These are phyloP conservation scores for Coniferiporia weirii DNA, from an alignment of 1,284 basidiomycete genomes.

Conservation along the genomic window DNA sequence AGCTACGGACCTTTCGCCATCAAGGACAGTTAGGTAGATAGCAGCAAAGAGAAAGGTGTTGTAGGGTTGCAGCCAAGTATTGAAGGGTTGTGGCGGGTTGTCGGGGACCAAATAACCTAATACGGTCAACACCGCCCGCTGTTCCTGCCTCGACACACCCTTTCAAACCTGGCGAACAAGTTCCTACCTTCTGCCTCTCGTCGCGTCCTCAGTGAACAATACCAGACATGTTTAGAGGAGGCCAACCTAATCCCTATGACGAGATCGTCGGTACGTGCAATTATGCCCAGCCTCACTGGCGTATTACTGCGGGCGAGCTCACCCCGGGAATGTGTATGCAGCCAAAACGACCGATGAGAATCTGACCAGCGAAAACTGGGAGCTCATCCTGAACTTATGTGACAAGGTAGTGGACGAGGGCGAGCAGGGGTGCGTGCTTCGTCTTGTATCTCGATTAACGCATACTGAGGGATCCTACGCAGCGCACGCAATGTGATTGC, in stretches of 20 bases:
- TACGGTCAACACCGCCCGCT: not conserved
- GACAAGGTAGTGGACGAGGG: slow-evolving; percentile 94
- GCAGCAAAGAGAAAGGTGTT: not conserved
- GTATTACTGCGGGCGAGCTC: not conserved
- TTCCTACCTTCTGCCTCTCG: not conserved
- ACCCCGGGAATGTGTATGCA: slow-evolving; percentile 30
- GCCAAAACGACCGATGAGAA: slow-evolving; percentile 95
- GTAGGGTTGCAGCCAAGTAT: not conserved
- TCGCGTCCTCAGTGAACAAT: not conserved
- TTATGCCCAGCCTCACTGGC: not conserved
- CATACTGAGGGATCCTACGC: slow-evolving; percentile 17
- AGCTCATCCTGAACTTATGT: slow-evolving; percentile 90
- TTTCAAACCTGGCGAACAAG: not conserved
- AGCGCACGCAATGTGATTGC: slow-evolving; percentile 87
- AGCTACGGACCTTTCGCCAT: slow-evolving; percentile 16
- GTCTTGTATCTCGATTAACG: not conserved
- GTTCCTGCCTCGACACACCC: not conserved
- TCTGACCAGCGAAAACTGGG: slow-evolving; percentile 93
- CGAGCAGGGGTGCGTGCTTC: slow-evolving; percentile 63
- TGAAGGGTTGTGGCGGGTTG: not conserved
- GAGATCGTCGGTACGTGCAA: slow-evolving; percentile 80
- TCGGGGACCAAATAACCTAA: not conserved
- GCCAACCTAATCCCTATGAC: slow-evolving; percentile 79
- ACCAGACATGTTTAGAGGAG: slow-evolving; percentile 60
- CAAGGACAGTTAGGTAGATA: not conserved